Conservation (phyloP, 495 filamentous ascomycete species). For the Apiosordaria backusii region DNA sequence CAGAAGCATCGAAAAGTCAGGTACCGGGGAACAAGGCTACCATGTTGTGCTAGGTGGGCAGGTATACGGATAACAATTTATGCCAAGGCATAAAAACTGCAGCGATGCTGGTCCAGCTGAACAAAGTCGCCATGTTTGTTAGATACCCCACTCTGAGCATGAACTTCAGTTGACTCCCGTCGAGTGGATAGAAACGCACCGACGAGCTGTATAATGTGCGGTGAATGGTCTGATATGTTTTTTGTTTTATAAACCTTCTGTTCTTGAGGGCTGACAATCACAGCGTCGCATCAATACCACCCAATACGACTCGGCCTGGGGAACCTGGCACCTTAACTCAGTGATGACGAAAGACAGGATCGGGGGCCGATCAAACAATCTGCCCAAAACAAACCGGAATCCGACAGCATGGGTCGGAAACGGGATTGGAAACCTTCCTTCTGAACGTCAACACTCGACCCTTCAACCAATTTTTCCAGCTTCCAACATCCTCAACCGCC, state of each 20-base stretch:
- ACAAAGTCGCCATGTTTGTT: background rate
- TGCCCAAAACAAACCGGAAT: too few relatives aligned
- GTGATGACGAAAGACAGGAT: background rate
- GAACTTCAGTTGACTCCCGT: background rate
- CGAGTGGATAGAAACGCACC: too few relatives aligned
- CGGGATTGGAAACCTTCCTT: background rate
- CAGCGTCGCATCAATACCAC: background rate
- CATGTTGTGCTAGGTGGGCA: background rate
- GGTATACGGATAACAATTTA: background rate
- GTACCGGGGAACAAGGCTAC: background rate
- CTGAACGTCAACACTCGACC: too few relatives aligned
- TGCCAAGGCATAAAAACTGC: background rate
- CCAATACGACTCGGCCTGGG: too few relatives aligned
- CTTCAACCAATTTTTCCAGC: background rate
- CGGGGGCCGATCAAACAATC: conserved; percentile 1
- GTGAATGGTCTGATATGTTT: background rate
- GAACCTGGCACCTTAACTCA: background rate
- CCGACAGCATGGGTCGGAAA: conserved; percentile 1
- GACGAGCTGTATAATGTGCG: background rate
- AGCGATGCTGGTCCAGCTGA: background rate
- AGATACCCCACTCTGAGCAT: background rate
- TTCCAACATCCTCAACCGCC: background rate
- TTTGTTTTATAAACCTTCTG: background rate
- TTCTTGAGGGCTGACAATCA: background rate
- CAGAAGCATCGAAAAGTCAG: background rate